Conservation (phyloP, 345 rosid species). For the Adansonia digitata region DNA sequence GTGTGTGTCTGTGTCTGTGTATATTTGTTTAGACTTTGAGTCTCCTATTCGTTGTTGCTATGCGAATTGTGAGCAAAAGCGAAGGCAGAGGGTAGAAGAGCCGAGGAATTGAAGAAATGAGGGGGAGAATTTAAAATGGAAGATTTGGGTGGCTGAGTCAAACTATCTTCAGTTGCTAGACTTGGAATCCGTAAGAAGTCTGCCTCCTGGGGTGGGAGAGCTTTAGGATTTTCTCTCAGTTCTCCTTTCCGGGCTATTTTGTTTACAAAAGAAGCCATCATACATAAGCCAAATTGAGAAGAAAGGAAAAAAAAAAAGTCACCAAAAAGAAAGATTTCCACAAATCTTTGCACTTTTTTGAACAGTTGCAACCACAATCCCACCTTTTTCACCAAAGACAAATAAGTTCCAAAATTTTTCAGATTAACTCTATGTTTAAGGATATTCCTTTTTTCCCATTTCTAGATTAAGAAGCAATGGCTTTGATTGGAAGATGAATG, state of each 20-base stretch:
- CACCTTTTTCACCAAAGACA: slow-evolving; percentile 45
- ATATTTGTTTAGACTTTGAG: slow-evolving; percentile 17
- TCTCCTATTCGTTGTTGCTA: slow-evolving; percentile 20
- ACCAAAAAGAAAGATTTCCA: slow-evolving; percentile 64
- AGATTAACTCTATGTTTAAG: slow-evolving; percentile 27
- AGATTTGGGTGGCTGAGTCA: slow-evolving; percentile 54
- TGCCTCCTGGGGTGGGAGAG: slow-evolving; percentile 53
- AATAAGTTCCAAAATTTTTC: slow-evolving; percentile 29
- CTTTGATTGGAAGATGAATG: neutral
- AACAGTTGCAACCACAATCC: slow-evolving; percentile 73
- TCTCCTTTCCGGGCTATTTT: slow-evolving; percentile 33
- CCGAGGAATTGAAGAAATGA: slow-evolving; percentile 33
- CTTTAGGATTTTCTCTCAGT: slow-evolving; percentile 39
- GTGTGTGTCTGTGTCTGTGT: too few relatives aligned
- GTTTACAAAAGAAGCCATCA: slow-evolving; percentile 45
- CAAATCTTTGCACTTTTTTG: slow-evolving; percentile 74
- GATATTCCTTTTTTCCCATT: slow-evolving; percentile 20
- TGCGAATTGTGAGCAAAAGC: slow-evolving; percentile 8
- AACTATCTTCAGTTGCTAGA: slow-evolving; percentile 46
- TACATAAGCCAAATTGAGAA: slow-evolving; percentile 57
- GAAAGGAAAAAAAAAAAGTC: too few relatives aligned
- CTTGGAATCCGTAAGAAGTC: slow-evolving; percentile 63
- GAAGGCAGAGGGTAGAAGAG: slow-evolving; percentile 31
- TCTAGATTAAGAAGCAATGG: slow-evolving; percentile 14
- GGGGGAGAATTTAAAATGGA: slow-evolving; percentile 48